Percentiles rank a stretch among this genome's conserved stretches.
These are phyloP conservation scores for Trichosanthes truncata DNA, from an alignment of 306 rosid genomes.

Conservation along the genomic window DNA sequence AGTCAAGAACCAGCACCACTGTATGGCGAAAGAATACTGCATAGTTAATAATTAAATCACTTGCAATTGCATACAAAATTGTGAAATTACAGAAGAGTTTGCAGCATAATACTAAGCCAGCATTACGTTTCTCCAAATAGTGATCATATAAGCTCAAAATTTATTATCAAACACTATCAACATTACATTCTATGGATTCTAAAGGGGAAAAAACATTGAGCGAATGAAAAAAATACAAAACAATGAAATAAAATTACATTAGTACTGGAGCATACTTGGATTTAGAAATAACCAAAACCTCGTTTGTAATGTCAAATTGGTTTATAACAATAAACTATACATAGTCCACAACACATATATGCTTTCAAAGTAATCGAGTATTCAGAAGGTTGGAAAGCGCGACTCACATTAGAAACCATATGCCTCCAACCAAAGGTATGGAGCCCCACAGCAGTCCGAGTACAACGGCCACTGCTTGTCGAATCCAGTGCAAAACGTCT, in stretches of 20 bases:
- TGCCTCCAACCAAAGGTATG: constrained; percentile 85
- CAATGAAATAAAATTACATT: not conserved
- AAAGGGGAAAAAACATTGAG: not conserved
- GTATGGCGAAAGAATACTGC: not conserved
- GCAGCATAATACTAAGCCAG: not conserved
- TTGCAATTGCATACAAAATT: not conserved
- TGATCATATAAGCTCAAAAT: not conserved
- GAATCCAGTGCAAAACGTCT: constrained; percentile 96
- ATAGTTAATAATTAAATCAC: not conserved
- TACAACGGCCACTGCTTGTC: constrained; percentile 63
- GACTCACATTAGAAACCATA: constrained; percentile 91
- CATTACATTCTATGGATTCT: not conserved
- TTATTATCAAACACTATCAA: not conserved
- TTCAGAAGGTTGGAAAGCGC: not conserved
- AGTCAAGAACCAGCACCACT: not conserved
- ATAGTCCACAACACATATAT: not conserved
- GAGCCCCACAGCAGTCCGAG: constrained; percentile 88
- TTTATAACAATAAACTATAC: not conserved
- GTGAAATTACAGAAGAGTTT: not conserved
- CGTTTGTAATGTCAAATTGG: not conserved
- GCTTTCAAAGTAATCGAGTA: not conserved
- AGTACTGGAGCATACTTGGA: not conserved
- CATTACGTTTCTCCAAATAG: not conserved
- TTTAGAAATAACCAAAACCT: not conserved
- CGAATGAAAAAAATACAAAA: not conserved